Evolutionary conservation across 768 basidiomycete species (phyloP).

Genomic region (Xerocomus potaroensis): DNA sequence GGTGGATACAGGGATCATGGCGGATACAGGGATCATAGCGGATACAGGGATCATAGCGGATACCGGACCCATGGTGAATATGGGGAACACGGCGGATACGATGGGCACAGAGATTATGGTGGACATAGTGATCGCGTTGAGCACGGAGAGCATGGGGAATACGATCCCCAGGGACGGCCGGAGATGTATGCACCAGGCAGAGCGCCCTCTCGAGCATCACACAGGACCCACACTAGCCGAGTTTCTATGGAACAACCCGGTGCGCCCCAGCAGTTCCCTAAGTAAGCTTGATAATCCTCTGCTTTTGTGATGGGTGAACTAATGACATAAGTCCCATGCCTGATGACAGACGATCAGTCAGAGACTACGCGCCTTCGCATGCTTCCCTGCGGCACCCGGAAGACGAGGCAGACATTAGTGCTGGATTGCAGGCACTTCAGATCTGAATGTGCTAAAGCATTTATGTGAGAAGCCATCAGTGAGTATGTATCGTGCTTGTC

Average conservation of each 20-base stretch:
- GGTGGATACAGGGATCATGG: neutral
- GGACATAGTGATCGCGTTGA: neutral
- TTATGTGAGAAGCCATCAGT: conserved; percentile 3
- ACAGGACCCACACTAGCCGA: conserved; percentile 22
- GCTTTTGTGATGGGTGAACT: neutral
- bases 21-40: neutral
- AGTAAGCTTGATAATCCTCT: conserved; percentile 13
- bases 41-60: conserved; percentile 14
- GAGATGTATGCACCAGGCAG: conserved; percentile 19
- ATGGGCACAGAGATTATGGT: conserved; percentile 2
- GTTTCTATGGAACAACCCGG: conserved; percentile 10
- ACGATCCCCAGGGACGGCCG: conserved; percentile 8
- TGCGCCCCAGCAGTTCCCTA: conserved; percentile 9
- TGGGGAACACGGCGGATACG: conserved; percentile 13
- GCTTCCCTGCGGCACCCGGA: conserved; percentile 12
- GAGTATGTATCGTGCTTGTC: neutral
- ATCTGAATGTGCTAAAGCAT: conserved; percentile 14
- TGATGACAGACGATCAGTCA: conserved; percentile 26
- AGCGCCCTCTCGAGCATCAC: conserved; percentile 25
- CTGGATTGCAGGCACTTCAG: conserved; percentile 20
- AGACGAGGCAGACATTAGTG: conserved; percentile 23
- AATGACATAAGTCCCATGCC: conserved; percentile 16
- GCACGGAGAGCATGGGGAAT: conserved; percentile 10
- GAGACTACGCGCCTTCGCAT: conserved; percentile 18
- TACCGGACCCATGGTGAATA: conserved; percentile 8